Evolutionary conservation across 768 basidiomycete genomes (phyloP).

Genomic region (Suillus ampliporus): DNA sequence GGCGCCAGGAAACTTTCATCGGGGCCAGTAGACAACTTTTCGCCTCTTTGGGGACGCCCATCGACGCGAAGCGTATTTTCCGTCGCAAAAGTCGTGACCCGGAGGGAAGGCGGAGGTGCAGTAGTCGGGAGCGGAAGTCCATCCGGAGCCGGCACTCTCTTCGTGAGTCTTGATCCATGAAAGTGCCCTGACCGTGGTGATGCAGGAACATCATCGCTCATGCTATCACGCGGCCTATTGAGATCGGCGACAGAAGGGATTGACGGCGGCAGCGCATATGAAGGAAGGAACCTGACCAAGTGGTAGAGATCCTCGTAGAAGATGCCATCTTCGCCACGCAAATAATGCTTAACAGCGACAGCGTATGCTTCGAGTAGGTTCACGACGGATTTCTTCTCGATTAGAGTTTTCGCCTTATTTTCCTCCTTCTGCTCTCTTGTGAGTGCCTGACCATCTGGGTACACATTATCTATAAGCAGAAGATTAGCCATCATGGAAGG

Average conservation of each 20-base stretch:
- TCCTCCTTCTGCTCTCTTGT: constrained; percentile 28
- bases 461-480: constrained; percentile 25
- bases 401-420: constrained; percentile 52
- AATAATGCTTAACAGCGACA: constrained; percentile 72
- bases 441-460: constrained; percentile 26
- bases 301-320: constrained; percentile 59
- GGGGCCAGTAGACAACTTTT: constrained; percentile 19
- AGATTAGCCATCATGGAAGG: background rate
- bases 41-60: constrained; percentile 7
- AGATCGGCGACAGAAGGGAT: constrained; percentile 47
- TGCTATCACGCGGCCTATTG: background rate
- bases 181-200: constrained; percentile 18
- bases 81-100: constrained; percentile 15
- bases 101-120: constrained; percentile 21
- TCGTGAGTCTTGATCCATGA: background rate
- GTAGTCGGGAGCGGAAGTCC: constrained; percentile 38
- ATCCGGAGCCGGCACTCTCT: constrained; percentile 19
- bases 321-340: constrained; percentile 56
- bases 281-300: constrained; percentile 74
- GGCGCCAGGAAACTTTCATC: constrained; percentile 59
- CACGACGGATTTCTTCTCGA: constrained; percentile 74
- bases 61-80: constrained; percentile 18
- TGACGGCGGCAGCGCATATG: constrained; percentile 60
- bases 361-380: constrained; percentile 71
- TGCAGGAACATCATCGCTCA: constrained; percentile 6